Evolutionary conservation across 306 rosid species (phyloP).

Genomic region (Oxytropis ochrocephala): DNA sequence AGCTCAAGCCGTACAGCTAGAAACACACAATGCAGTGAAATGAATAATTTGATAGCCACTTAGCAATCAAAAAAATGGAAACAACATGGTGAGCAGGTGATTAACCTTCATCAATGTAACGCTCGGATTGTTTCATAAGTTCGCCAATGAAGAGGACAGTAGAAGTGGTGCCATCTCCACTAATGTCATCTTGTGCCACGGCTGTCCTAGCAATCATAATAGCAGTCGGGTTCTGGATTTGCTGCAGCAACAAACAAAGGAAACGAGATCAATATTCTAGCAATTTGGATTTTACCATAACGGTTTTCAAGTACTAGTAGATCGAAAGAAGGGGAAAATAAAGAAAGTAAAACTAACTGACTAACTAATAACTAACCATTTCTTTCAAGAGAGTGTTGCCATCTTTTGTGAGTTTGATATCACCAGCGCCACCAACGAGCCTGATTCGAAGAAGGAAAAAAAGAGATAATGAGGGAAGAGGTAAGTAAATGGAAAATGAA

Average conservation of each 20-base stretch:
- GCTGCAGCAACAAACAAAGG: slow-evolving; percentile 21
- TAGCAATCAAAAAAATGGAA: background rate
- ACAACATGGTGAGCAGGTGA: background rate
- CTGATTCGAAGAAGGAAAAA: slow-evolving; percentile 28
- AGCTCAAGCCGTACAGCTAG: too few species aligned
- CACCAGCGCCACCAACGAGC: slow-evolving; percentile 98
- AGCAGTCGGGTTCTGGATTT: slow-evolving; percentile 98
- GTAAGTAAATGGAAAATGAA: background rate
- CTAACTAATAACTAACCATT: slow-evolving; percentile 67
- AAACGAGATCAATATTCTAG: background rate
- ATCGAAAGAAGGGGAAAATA: background rate
- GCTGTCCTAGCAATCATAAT: slow-evolving; percentile 97
- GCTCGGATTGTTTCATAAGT: slow-evolving; percentile 94
- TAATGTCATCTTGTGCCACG: slow-evolving; percentile 92
- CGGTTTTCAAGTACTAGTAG: background rate
- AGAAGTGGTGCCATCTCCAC: slow-evolving; percentile 96
- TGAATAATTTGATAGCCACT: background rate
- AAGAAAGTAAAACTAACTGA: background rate
- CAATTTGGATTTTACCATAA: background rate
- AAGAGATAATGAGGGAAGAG: background rate
- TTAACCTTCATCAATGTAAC: slow-evolving; percentile 84
- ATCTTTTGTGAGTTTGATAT: slow-evolving; percentile 92
- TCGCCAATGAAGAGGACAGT: slow-evolving; percentile 93
- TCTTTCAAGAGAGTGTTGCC: slow-evolving; percentile 95
- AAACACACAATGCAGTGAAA: background rate